Evolutionary conservation across 169 alveolate species (phyloP), one percentile per base, ranked within the genome.

Genomic region (Theileria orientalis): DNA sequence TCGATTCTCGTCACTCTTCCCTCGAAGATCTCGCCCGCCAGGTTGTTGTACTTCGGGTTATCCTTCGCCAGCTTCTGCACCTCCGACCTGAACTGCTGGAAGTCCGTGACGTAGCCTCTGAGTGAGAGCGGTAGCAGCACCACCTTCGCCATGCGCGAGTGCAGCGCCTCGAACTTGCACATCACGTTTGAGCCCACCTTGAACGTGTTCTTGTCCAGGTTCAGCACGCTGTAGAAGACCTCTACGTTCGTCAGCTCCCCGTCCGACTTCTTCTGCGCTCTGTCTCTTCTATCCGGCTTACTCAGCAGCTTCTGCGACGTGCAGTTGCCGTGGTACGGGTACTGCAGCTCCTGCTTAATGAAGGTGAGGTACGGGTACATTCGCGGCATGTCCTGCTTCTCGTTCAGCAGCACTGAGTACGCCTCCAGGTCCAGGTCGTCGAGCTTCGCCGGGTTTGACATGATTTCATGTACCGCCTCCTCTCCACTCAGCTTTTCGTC

Each of bases 291-390:
- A 13, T 49, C 60, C 25, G 60, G 1, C 14, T 2, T 63, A 63
- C 52, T 11, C 44, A 16, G 54, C 27, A 56, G 51, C 51, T 76
- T 79, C 44, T 73, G 72, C 6, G 40, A 54, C 37, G 71, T 54
- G n/a, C 94, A 71, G 56, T 74, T 84, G 47, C 85, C 94, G 46
- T 69, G 63, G 83, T 75, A 90, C 9, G 94, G 94, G 1, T 66
- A 59, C 54, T 80, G 69, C 46, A 90, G 77, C 68, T 90, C 94
- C 8, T 69, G 64, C 41, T 84, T 80, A 2, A 90, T 69, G 35
- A 87, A 90, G 16, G 75, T 61, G 7, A 90, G 41, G 49, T 86
- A 90, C 2, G 94, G 94, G 23, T 83, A 74, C 52, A 90, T 86
- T 61, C 89, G 72, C 13, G 86, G 83, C 66, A 67, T 84, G 41